phyloP scores from a whole-genome alignment of 345 rosid species.

The Eucalyptus pumila region DNA sequence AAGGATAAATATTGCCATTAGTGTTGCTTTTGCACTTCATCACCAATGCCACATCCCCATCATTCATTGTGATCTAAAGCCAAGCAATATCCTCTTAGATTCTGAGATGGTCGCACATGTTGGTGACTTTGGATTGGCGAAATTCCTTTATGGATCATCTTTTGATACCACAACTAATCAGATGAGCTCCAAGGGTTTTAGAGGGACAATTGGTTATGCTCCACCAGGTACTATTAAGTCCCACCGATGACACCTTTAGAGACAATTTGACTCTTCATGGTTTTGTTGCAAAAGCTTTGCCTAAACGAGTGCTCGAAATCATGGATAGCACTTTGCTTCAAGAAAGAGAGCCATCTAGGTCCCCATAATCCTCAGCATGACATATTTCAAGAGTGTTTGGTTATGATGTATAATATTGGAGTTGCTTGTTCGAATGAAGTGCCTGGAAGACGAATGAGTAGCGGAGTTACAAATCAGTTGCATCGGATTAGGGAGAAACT shows the following conservation, averaged over 20 bases:
- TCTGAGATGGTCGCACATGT: neutral
- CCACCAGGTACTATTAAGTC: neutral
- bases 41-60: neutral
- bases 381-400: neutral
- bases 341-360: neutral
- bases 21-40: neutral
- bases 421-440: neutral
- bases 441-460: neutral
- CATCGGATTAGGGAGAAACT: neutral
- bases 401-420: neutral
- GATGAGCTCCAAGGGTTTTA: neutral
- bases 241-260: neutral
- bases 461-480: neutral
- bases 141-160: neutral
- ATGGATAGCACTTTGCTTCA: neutral
- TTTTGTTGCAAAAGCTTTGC: neutral
- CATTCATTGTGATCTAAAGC: neutral
- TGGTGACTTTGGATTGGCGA: neutral
- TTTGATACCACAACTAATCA: accelerated
- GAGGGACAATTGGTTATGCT: neutral
- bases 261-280: neutral
- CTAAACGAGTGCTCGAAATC: neutral
- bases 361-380: neutral
- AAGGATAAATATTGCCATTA: neutral
- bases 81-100: neutral